Base-by-base conservation (phyloP, 345 rosid species). In the Salix suchowensis region DNA sequence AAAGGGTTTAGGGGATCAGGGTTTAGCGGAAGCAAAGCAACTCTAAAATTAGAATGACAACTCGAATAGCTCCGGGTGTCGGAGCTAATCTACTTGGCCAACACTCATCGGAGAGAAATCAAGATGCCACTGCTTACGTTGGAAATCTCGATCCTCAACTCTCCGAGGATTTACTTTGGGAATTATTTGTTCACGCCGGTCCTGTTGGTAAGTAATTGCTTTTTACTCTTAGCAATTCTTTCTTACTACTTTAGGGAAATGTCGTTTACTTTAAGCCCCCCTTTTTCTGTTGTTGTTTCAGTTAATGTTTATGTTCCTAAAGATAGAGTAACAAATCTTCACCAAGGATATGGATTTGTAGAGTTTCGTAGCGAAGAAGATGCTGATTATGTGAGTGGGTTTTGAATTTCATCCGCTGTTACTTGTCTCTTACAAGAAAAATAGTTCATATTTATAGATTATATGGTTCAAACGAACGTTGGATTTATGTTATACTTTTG, bases 71-170 rank as follows among this genome's bases (percentile, higher is more conserved):
- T 79, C 98, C 99, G 0, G 98, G 97, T 23, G 99, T 96, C 0
- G 98, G 98, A 81, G 98, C 99, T 4, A 96, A 96, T 87, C 85
- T 96, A 80, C 92, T 96, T 0, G 99, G 98, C 64, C 99, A 96
- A 79, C 99, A 96, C 86, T 86, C 99, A 6, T 94, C 97, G 19
- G 99, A 96, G 87, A 85, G 99, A 60, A 96, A 96, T 76, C 99
- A 96, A 82, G 98, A 96, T 72, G 99, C 99, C 80, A 96, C 98
- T 48, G 97, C 97, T 54, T 96, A 94, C 76, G 98, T 94, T 73
- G 94, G 98, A 6, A 86, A 87, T 76, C 94, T 94, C 76, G 97
- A 91, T 66, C 90, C 94, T 21, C 97, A 92, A 97, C 92, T 96
- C 67, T 71, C 90, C 15, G 99, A 96, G 84, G 98, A 96, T 82